Evolutionary conservation across 129 eudicot species (phyloP), one percentile per base, ranked within the genome.

Genomic region (Saposhnikovia divaricata): DNA sequence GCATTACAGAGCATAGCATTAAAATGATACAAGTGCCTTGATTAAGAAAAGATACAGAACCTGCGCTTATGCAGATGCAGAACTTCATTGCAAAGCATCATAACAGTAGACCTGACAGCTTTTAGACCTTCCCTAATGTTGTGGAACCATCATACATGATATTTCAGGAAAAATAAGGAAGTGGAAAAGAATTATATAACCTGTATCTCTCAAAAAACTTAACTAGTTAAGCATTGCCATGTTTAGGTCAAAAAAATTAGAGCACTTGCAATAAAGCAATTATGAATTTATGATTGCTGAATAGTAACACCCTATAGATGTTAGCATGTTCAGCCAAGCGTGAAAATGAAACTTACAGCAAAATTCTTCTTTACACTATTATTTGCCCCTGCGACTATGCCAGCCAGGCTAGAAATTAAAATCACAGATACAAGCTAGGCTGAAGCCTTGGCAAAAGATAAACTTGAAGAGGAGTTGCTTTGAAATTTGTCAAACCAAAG

Each of bases 31-130:
- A 8, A 15, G 28, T 18, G 42, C 8, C 6, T 72, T 72, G 43
- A 39, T 40, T 19, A 40, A 72, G 23, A 12, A 72, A 15, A 42
- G 50, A 9, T 72, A 39, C 11, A 72, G 48, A 80, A 91, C 98
- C 96, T 91, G 98, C 77, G 91, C 87, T 79, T 94, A 90, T 55
- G 98, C 98, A 83, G 96, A 94, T 34, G 37, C 37, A 34, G 37
- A 90, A 94, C 89, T 87, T 94, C 97, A 83, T 77, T 43, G 98
- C 98, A 86, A 91, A 90, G 82, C 98, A 90, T 84, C 96, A 91
- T 96, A 42, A 94, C 93, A 75, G 98, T 92, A 39, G 96, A 80
- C 97, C 47, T 77, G 65, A 1, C 42, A 81, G 48, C 57, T 72
- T 72, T 72, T 5, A 19, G 31, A 19, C 76, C 76, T 19, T 38